These are phyloP conservation scores for Cordyceps farinosa DNA, from an alignment of 2,329 filamentous ascomycete genomes.

Conservation along the genomic window DNA sequence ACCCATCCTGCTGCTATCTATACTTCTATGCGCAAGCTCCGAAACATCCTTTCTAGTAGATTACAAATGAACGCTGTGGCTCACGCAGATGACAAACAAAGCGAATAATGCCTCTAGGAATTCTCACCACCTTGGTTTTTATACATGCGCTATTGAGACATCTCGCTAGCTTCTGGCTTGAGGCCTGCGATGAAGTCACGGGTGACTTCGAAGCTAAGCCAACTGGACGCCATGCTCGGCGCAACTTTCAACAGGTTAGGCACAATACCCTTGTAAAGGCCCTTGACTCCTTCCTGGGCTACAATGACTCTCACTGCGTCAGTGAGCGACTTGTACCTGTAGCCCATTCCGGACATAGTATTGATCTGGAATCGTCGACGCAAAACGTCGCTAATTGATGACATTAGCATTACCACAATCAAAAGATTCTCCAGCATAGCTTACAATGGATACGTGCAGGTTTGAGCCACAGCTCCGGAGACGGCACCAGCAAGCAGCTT, in stretches of 20 bases:
- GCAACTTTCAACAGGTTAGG: conserved; percentile 96
- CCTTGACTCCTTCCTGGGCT: conserved; percentile 74
- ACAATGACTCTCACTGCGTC: conserved; percentile 83
- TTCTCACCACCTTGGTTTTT: background rate
- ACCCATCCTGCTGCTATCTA: conserved; percentile 10
- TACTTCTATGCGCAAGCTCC: conserved; percentile 3
- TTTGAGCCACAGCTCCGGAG: conserved; percentile 94
- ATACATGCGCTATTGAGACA: conserved; percentile 16
- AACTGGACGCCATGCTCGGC: conserved; percentile 97
- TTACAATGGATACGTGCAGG: conserved; percentile 97
- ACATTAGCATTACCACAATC: conserved; percentile 22
- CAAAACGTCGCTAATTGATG: conserved; percentile 69
- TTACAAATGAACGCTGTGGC: conserved; percentile 10
- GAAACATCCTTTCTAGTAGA: conserved; percentile 3
- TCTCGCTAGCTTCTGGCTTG: conserved; percentile 39
- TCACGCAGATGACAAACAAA: conserved; percentile 4
- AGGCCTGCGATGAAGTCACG: conserved; percentile 76
- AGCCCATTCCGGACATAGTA: conserved; percentile 98
- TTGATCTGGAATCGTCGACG: conserved; percentile 96
- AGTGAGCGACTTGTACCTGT: conserved; percentile 83
- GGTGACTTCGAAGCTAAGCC: conserved; percentile 94
- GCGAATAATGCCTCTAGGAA: background rate
- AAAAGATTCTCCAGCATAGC: conserved; percentile 31
- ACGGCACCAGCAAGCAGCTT: conserved; percentile 89
- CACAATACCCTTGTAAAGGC: conserved; percentile 92